Conservation (phyloP, 1,139 yeast genomes). For the Pichia sp. region DNA sequence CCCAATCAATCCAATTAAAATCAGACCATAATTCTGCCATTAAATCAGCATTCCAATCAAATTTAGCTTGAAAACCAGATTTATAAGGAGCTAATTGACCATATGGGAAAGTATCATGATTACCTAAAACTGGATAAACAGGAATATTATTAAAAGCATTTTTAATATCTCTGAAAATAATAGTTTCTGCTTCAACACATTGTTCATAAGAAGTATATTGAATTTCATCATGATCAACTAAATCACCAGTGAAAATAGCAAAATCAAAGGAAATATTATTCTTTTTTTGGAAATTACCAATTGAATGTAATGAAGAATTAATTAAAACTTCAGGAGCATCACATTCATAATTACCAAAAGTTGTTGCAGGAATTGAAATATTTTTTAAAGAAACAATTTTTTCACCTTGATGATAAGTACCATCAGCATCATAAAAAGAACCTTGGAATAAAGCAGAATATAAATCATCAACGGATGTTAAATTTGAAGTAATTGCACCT, state of each 20-base stretch:
- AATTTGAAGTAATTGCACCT: slow-evolving; percentile 29
- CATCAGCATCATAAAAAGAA: slow-evolving; percentile 18
- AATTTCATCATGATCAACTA: slow-evolving; percentile 32
- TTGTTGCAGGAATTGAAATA: slow-evolving; percentile 42
- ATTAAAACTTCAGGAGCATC: slow-evolving; percentile 59
- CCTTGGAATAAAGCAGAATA: slow-evolving; percentile 24
- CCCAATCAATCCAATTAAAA: slow-evolving; percentile 38
- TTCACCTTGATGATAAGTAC: slow-evolving; percentile 18
- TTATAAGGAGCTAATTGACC: slow-evolving; percentile 58
- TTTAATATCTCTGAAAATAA: slow-evolving; percentile 48
- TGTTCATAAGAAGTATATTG: slow-evolving; percentile 40
- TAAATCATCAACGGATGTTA: slow-evolving; percentile 12
- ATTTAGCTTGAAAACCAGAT: slow-evolving; percentile 43
- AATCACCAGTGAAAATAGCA: slow-evolving; percentile 63
- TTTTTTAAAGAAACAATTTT: slow-evolving; percentile 4
- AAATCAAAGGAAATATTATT: slow-evolving; percentile 43
- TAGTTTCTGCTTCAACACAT: slow-evolving; percentile 49
- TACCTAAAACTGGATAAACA: slow-evolving; percentile 61
- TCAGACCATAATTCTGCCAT: slow-evolving; percentile 54
- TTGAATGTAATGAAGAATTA: slow-evolving; percentile 47
- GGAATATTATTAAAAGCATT: slow-evolving; percentile 48
- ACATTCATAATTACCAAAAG: slow-evolving; percentile 56
- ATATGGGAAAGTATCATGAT: slow-evolving; percentile 70
- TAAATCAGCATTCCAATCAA: slow-evolving; percentile 55
- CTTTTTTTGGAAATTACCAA: slow-evolving; percentile 33